phyloP scores from a whole-genome alignment of 192 early-diverging fungal genomes.

The Entophlyctis luteolus region DNA sequence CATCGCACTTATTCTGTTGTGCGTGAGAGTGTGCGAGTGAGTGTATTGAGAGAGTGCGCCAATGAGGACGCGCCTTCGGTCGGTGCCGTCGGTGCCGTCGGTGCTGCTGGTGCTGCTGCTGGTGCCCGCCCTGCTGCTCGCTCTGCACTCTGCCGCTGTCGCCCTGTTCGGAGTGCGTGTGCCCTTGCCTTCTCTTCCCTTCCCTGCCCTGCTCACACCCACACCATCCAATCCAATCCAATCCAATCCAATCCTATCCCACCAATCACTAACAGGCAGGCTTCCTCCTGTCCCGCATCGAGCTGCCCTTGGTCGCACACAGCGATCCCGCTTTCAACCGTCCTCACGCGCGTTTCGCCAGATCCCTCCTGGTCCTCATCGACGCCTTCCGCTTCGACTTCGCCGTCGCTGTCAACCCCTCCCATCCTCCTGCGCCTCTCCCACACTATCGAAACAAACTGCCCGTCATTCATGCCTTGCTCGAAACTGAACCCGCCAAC shows the following conservation, averaged over 20 bases:
- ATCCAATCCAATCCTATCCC: too few species aligned
- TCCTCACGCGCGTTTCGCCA: slow-evolving; percentile 30
- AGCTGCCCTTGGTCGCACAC: slow-evolving; percentile 25
- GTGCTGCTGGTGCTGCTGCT: neutral
- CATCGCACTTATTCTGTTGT: neutral
- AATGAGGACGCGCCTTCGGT: neutral
- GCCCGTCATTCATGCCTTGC: slow-evolving; percentile 31
- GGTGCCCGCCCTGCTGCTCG: neutral
- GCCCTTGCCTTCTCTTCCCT: too few species aligned
- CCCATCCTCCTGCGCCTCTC: neutral
- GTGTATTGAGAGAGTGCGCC: too few species aligned
- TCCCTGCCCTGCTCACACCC: too few species aligned
- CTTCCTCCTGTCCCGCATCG: slow-evolving; percentile 40
- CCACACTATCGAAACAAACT: slow-evolving; percentile 44
- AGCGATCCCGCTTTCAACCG: slow-evolving; percentile 9
- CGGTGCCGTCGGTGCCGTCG: neutral
- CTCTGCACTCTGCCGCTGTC: neutral
- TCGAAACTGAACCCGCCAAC: slow-evolving; percentile 27
- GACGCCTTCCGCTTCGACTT: slow-evolving; percentile 61
- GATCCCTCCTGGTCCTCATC: slow-evolving; percentile 43
- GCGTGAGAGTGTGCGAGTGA: too few species aligned
- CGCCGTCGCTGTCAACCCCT: slow-evolving; percentile 16
- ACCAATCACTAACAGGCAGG: slow-evolving; percentile 7
- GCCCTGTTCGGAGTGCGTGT: too few species aligned
- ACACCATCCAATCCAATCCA: too few species aligned